Conservation (phyloP, 2,329 filamentous ascomycete genomes). For the Ophiosphaerella narmari region DNA sequence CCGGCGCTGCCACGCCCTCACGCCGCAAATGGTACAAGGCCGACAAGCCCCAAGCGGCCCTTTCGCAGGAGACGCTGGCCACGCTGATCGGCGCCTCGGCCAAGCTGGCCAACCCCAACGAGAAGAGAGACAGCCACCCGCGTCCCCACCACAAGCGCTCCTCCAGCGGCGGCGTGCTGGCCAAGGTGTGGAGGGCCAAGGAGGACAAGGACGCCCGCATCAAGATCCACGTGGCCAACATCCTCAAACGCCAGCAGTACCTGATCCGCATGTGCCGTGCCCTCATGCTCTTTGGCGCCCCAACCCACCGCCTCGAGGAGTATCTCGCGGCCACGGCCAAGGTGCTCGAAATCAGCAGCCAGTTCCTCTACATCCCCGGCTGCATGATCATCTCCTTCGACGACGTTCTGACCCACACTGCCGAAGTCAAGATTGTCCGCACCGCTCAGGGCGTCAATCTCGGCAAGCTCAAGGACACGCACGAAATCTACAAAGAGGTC, state of each 20-base stretch:
- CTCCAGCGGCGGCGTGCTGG: conserved; percentile 26
- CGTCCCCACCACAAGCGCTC: conserved; percentile 26
- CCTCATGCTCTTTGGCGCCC: conserved; percentile 86
- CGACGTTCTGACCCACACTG: conserved; percentile 70
- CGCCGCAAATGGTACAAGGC: conserved; percentile 39
- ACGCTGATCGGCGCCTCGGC: conserved; percentile 35
- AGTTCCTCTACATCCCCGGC: conserved; percentile 86
- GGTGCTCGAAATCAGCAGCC: conserved; percentile 82
- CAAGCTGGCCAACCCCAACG: conserved; percentile 35
- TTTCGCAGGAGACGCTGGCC: conserved; percentile 37
- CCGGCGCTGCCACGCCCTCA: conserved; percentile 30
- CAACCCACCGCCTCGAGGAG: conserved; percentile 87
- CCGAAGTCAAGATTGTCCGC: conserved; percentile 78
- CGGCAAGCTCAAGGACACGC: conserved; percentile 72
- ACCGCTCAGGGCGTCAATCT: conserved; percentile 71
- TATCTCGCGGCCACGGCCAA: conserved; percentile 86
- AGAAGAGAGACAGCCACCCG: conserved; percentile 18
- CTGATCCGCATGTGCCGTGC: conserved; percentile 83
- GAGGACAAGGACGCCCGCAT: conserved; percentile 59
- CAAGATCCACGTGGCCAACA: conserved; percentile 66
- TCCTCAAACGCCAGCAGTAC: conserved; percentile 79
- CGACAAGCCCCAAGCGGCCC: conserved; percentile 20
- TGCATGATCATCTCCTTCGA: conserved; percentile 94
- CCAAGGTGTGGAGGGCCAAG: conserved; percentile 34
- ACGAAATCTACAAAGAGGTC: conserved; percentile 79